A percentile compares a stretch with the other conserved stretches of the same genome.
phyloP scores from a whole-genome alignment of 495 filamentous ascomycete genomes.

The Neurospora sp. region DNA sequence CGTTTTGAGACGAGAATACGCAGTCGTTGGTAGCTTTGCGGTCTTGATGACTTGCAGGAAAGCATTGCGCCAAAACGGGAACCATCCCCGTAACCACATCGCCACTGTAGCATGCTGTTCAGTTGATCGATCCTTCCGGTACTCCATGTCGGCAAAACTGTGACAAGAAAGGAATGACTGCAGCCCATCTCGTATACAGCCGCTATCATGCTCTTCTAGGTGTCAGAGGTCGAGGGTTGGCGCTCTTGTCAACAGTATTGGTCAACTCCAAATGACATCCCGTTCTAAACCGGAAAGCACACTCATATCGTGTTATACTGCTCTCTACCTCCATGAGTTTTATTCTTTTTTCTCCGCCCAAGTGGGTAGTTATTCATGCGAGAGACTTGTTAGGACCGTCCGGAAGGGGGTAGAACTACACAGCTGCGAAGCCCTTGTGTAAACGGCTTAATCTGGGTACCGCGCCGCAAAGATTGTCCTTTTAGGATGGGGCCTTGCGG shows the following conservation, averaged over 20 bases:
- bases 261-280: not conserved
- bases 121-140: not conserved
- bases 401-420: not conserved
- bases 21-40: not conserved
- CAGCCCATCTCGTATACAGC: not conserved
- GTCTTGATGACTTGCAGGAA: not conserved
- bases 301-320: not conserved
- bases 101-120: not conserved
- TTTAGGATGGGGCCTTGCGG: not conserved
- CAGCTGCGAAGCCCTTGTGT: not conserved
- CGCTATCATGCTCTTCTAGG: not conserved
- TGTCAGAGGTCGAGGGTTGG: not conserved
- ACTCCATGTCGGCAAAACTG: not conserved
- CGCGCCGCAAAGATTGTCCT: not conserved
- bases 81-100: not conserved
- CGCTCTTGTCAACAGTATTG: not conserved
- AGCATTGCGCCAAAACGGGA: not conserved
- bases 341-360: not conserved
- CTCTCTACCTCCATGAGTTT: not conserved
- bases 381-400: not conserved
- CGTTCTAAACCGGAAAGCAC: not conserved
- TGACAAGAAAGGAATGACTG: not conserved
- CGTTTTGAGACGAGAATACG: not conserved
- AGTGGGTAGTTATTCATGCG: not conserved
- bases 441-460: not conserved